phyloP scores from a whole-genome alignment of 331 rosid species.

The Quercus phellos region DNA sequence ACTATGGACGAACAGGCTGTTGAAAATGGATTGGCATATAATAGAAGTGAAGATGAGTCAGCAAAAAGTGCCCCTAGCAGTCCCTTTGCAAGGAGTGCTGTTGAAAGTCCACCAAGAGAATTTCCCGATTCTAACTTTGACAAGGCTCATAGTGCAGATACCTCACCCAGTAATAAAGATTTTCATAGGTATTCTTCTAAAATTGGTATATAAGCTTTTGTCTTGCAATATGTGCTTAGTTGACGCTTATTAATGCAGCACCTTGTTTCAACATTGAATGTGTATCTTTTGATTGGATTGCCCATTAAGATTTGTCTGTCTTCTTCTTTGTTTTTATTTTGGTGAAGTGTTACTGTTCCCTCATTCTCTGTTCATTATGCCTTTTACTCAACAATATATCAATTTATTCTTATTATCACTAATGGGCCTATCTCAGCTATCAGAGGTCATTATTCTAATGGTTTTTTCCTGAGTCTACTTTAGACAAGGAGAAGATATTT shows the following conservation, averaged over 20 bases:
- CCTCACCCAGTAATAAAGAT: slow-evolving; percentile 64
- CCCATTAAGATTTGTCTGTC: not conserved
- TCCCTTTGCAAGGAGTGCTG: slow-evolving; percentile 65
- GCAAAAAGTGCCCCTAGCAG: slow-evolving; percentile 73
- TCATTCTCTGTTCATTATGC: not conserved
- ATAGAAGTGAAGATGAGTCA: slow-evolving; percentile 57
- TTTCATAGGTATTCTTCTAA: slow-evolving; percentile 57
- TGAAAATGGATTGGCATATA: slow-evolving; percentile 63
- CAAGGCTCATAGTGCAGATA: slow-evolving; percentile 49
- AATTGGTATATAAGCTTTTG: slow-evolving; percentile 15
- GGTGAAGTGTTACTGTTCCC: not conserved
- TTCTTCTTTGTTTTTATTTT: not conserved
- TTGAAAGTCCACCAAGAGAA: slow-evolving; percentile 76
- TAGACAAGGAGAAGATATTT: too few species aligned
- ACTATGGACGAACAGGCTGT: slow-evolving; percentile 48
- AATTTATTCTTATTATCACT: not conserved
- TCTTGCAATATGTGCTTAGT: not conserved
- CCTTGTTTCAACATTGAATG: not conserved
- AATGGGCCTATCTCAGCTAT: not conserved
- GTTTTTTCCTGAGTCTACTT: too few species aligned
- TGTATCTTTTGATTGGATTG: not conserved
- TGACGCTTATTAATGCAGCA: not conserved
- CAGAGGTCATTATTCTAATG: not conserved
- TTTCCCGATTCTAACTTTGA: slow-evolving; percentile 50
- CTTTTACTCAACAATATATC: not conserved